Conservation (phyloP, 352 stramenopile species). For the Paralagenidium karlingii region DNA sequence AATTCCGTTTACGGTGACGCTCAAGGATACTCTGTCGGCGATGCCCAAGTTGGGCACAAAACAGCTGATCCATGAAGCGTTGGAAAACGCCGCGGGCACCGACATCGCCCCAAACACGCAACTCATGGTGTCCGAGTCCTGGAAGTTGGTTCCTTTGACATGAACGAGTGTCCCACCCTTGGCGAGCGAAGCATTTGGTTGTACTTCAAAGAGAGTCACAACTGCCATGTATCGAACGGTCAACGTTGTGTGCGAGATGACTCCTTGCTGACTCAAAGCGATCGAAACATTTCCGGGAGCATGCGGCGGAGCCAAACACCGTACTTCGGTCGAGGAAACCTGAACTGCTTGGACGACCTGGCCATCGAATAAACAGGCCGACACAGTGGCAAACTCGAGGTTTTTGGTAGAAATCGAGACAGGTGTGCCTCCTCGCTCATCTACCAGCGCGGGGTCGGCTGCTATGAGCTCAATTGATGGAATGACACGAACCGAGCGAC, state of each 20-base stretch:
- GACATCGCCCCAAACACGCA: constrained; percentile 81
- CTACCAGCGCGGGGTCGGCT: too few relatives aligned
- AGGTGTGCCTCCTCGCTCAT: background rate
- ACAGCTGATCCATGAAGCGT: constrained; percentile 15
- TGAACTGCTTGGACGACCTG: background rate
- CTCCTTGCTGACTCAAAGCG: background rate
- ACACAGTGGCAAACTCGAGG: background rate
- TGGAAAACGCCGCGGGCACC: constrained; percentile 59
- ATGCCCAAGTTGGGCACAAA: constrained; percentile 42
- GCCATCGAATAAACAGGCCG: background rate
- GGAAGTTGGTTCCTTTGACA: constrained; percentile 88
- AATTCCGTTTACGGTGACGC: too few relatives aligned
- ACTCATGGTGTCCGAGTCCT: constrained; percentile 74
- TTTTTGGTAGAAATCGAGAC: background rate
- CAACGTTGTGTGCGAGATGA: too few relatives aligned
- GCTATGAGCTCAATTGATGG: too few relatives aligned
- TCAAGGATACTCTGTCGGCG: constrained; percentile 24
- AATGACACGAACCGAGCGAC: too few relatives aligned
- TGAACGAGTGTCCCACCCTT: constrained; percentile 84
- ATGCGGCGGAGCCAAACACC: background rate
- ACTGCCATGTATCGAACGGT: too few relatives aligned
- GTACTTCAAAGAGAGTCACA: too few relatives aligned
- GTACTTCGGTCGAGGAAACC: background rate
- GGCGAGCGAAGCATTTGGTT: too few relatives aligned
- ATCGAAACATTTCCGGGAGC: background rate